A percentile compares a stretch with the other conserved stretches of the same genome.
Conservation (phyloP, 2,329 filamentous ascomycete species). For the Furcasterigmium furcatum region DNA sequence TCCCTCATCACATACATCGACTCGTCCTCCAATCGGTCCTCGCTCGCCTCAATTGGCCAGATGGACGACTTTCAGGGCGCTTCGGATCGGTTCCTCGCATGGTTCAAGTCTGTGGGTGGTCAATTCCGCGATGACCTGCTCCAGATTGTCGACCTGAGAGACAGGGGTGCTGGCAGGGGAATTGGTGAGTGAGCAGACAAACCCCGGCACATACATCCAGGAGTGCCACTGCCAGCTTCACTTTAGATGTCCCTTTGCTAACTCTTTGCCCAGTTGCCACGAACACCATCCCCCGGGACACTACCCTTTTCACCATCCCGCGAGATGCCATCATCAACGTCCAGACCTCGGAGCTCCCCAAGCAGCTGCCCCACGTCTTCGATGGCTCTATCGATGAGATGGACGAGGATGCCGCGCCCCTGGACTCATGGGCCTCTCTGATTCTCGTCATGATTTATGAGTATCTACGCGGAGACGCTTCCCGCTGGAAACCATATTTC, state of each 20-base stretch:
- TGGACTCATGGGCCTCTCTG: slow-evolving; percentile 53
- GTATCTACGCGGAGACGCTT: slow-evolving; percentile 52
- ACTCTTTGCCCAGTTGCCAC: slow-evolving; percentile 57
- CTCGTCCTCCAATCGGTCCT: too few relatives aligned
- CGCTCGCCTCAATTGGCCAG: too few relatives aligned
- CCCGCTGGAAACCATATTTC: slow-evolving; percentile 76
- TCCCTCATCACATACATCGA: too few relatives aligned
- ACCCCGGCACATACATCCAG: too few relatives aligned
- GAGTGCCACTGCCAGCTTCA: slow-evolving; percentile 2
- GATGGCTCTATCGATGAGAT: slow-evolving; percentile 25
- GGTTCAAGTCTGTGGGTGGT: slow-evolving; percentile 51
- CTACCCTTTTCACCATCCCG: slow-evolving; percentile 78
- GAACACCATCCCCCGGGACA: slow-evolving; percentile 67
- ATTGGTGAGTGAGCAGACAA: slow-evolving; percentile 42
- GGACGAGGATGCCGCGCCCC: slow-evolving; percentile 32
- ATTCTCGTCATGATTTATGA: slow-evolving; percentile 85
- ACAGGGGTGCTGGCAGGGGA: slow-evolving; percentile 49
- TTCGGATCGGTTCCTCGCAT: slow-evolving; percentile 45
- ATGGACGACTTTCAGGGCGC: slow-evolving; percentile 38
- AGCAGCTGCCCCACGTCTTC: slow-evolving; percentile 53
- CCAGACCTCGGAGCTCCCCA: slow-evolving; percentile 67
- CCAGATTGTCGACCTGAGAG: slow-evolving; percentile 48
- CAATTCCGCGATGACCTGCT: slow-evolving; percentile 48
- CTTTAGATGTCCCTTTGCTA: background rate
- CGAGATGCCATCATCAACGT: slow-evolving; percentile 67